Evolutionary conservation across 192 early-diverging fungal genomes (phyloP).

Genomic region (Nowakowskiella sp.): DNA sequence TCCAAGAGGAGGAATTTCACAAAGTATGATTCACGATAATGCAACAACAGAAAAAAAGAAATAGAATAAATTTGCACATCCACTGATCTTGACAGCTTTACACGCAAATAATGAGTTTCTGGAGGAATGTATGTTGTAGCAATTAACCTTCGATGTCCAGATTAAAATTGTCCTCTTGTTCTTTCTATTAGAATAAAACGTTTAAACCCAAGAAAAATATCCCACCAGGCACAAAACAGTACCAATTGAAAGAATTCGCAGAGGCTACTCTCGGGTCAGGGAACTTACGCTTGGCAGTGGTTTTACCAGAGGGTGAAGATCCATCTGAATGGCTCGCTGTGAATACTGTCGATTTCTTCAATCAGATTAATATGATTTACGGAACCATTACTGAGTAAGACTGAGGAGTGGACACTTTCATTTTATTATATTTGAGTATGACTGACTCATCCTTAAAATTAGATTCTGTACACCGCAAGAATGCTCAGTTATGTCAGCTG

Average conservation of each 20-base stretch:
- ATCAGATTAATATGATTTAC: slow-evolving; percentile 93
- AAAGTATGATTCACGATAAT: no score
- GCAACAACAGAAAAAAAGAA: no score
- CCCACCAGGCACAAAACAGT: slow-evolving; percentile 49
- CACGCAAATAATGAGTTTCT: no score
- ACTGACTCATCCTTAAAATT: slow-evolving; percentile 3
- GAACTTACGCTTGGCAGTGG: slow-evolving; percentile 68
- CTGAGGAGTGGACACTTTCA: background rate
- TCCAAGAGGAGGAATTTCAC: no score
- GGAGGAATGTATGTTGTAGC: no score
- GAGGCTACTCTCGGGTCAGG: slow-evolving; percentile 71
- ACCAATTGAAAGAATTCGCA: slow-evolving; percentile 57
- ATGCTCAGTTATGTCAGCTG: slow-evolving; percentile 89
- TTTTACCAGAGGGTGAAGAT: slow-evolving; percentile 82
- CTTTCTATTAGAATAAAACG: slow-evolving; percentile 45
- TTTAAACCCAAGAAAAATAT: slow-evolving; percentile 47
- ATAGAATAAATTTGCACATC: no score
- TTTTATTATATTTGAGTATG: slow-evolving; percentile 11
- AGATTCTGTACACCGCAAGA: slow-evolving; percentile 76
- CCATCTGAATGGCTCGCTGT: slow-evolving; percentile 90
- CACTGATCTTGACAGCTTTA: no score
- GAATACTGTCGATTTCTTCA: slow-evolving; percentile 91
- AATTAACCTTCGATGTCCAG: no score
- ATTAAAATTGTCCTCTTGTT: background rate
- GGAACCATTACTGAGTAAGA: slow-evolving; percentile 61